Percentiles rank a stretch among this genome's conserved stretches.
Conservation (phyloP, 306 rosid species). For the Astragalus glycyphyllos region DNA sequence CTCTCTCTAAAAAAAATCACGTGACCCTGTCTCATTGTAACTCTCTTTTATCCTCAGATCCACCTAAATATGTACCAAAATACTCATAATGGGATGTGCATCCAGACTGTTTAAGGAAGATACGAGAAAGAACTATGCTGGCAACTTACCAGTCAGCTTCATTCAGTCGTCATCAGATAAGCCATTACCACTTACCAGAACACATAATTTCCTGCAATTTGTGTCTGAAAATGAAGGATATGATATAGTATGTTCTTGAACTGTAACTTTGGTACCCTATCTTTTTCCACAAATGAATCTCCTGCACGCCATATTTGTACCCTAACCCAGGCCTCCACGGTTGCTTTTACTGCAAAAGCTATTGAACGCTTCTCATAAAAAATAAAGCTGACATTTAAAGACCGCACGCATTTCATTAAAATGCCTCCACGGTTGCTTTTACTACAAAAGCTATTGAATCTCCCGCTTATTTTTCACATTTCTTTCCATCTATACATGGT, state of each 20-base stretch:
- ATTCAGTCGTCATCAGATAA: neutral
- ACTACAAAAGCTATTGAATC: too few species aligned
- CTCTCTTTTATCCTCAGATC: too few species aligned
- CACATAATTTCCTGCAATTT: neutral
- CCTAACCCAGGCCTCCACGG: neutral
- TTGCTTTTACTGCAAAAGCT: neutral
- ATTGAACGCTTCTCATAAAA: neutral
- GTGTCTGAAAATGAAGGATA: too few species aligned
- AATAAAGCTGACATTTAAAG: neutral
- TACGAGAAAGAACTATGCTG: too few species aligned
- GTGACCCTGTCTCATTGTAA: too few species aligned
- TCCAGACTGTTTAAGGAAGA: too few species aligned
- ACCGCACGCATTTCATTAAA: neutral
- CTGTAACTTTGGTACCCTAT: neutral
- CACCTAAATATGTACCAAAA: too few species aligned
- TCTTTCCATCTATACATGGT: neutral
- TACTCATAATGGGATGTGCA: too few species aligned
- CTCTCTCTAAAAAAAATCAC: too few species aligned
- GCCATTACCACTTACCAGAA: neutral
- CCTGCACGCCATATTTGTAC: neutral
- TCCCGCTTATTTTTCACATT: too few species aligned
- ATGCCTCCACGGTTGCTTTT: too few species aligned
- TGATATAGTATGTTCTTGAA: too few species aligned
- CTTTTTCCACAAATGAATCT: neutral
- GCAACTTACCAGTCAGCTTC: neutral